Evolutionary conservation across 2,329 filamentous ascomycete species (phyloP).

Genomic region (Cordyceps javanica): DNA sequence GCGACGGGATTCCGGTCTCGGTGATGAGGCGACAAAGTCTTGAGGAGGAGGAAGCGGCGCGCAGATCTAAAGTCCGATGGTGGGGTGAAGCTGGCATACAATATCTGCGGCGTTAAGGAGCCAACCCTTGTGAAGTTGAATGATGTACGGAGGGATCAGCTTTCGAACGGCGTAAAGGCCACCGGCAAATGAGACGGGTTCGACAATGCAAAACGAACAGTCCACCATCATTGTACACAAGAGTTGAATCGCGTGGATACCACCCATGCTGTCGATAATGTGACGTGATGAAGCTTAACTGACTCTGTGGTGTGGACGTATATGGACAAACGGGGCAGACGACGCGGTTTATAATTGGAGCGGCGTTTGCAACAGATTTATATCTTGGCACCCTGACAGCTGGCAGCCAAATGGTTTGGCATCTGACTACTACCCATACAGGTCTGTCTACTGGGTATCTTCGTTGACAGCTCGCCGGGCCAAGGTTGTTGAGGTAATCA

Average conservation of each 20-base stretch:
- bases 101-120: slow-evolving; percentile 4
- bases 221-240: too few relatives aligned
- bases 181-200: not conserved
- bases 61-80: slow-evolving; percentile 1
- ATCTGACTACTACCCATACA: too few relatives aligned
- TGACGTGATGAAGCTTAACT: not conserved
- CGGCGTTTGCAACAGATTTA: not conserved
- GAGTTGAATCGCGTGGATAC: too few relatives aligned
- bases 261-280: too few relatives aligned
- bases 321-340: not conserved
- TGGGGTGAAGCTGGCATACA: not conserved
- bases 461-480: too few relatives aligned
- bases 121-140: too few relatives aligned
- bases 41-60: not conserved
- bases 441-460: too few relatives aligned
- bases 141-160: not conserved
- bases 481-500: too few relatives aligned
- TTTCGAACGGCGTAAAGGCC: not conserved
- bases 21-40: not conserved
- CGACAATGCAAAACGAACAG: too few relatives aligned
- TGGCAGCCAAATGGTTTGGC: too few relatives aligned
- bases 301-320: not conserved
- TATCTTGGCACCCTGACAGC: too few relatives aligned
- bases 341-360: not conserved
- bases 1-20: not conserved